Percentiles rank a stretch among this genome's conserved stretches.
Conservation (phyloP, 179 eudicot genomes). For the Pouteria campechiana region DNA sequence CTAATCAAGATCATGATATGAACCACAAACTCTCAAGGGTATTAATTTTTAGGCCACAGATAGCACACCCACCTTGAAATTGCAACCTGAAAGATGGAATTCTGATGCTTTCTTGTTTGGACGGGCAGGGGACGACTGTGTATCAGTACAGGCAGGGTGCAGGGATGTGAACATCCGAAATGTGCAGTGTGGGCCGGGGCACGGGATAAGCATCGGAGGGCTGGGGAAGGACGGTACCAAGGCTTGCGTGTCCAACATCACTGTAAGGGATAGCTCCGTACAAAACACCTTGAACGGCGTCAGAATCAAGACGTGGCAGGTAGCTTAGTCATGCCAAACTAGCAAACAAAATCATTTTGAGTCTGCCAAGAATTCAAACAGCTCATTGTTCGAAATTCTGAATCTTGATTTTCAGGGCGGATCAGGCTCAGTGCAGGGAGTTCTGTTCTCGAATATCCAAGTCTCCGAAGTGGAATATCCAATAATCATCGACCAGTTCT, state of each 20-base stretch:
- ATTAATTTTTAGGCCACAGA: not conserved
- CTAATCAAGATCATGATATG: not conserved
- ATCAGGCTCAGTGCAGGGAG: conserved; percentile 63
- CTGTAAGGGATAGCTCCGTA: conserved; percentile 56
- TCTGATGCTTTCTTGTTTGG: conserved; percentile 1
- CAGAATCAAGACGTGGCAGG: conserved; percentile 99
- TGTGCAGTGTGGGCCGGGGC: conserved; percentile 94
- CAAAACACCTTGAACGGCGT: conserved; percentile 82
- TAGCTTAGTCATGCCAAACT: conserved; percentile 4
- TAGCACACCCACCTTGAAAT: not conserved
- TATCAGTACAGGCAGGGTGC: conserved; percentile 87
- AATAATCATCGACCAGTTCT: conserved; percentile 82
- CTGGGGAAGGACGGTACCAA: conserved; percentile 67
- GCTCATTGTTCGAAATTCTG: not conserved
- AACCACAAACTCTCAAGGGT: not conserved
- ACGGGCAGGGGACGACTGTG: conserved; percentile 92
- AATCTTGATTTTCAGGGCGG: conserved; percentile 52
- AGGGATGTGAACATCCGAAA: conserved; percentile 63
- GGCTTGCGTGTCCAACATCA: conserved; percentile 81
- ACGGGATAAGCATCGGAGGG: conserved; percentile 94
- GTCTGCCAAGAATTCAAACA: too few species aligned
- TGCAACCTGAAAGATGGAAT: not conserved
- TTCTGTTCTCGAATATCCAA: conserved; percentile 71
- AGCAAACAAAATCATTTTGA: not conserved
- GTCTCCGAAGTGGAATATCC: conserved; percentile 69